phyloP scores from a whole-genome alignment of 2,329 filamentous ascomycete species.

The Colletotrichum orbiculare region DNA sequence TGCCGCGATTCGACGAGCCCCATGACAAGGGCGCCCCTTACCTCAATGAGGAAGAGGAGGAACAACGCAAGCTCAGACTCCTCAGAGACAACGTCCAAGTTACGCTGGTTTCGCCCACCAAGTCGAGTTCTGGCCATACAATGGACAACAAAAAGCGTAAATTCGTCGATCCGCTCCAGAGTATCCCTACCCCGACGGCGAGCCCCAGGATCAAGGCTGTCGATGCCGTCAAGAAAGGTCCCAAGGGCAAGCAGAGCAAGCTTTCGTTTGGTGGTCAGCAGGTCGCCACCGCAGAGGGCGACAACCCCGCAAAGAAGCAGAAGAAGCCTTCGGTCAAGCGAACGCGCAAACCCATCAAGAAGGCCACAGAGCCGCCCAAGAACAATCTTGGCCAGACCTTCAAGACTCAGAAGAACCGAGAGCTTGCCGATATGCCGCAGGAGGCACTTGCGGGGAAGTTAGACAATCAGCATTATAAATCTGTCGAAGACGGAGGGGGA shows the following conservation, averaged over 20 bases:
- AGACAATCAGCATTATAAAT: slow-evolving; percentile 39
- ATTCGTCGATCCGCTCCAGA: slow-evolving; percentile 55
- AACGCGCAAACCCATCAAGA: slow-evolving; percentile 50
- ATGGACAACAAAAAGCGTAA: slow-evolving; percentile 52
- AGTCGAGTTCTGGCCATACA: slow-evolving; percentile 42
- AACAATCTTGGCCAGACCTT: slow-evolving; percentile 54
- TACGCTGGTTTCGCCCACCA: slow-evolving; percentile 46
- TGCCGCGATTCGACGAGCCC: slow-evolving; percentile 70
- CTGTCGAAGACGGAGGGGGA: slow-evolving; percentile 37
- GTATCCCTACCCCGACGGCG: slow-evolving; percentile 68
- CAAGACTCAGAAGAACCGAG: slow-evolving; percentile 55
- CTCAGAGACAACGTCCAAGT: slow-evolving; percentile 54
- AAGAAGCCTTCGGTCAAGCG: slow-evolving; percentile 44
- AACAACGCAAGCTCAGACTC: slow-evolving; percentile 49
- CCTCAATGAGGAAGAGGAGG: slow-evolving; percentile 56
- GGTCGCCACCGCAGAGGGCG: slow-evolving; percentile 37
- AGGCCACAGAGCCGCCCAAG: slow-evolving; percentile 48
- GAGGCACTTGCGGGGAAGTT: slow-evolving; percentile 40
- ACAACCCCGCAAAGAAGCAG: slow-evolving; percentile 43
- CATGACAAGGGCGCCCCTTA: slow-evolving; percentile 62
- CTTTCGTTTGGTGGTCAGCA: slow-evolving; percentile 54
- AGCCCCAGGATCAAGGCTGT: slow-evolving; percentile 62
- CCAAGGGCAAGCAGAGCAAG: slow-evolving; percentile 63
- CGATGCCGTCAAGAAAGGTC: slow-evolving; percentile 51
- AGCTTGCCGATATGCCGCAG: slow-evolving; percentile 41